Evolutionary conservation across 257 asterid species (phyloP).

Genomic region (Solanum paucissectum): DNA sequence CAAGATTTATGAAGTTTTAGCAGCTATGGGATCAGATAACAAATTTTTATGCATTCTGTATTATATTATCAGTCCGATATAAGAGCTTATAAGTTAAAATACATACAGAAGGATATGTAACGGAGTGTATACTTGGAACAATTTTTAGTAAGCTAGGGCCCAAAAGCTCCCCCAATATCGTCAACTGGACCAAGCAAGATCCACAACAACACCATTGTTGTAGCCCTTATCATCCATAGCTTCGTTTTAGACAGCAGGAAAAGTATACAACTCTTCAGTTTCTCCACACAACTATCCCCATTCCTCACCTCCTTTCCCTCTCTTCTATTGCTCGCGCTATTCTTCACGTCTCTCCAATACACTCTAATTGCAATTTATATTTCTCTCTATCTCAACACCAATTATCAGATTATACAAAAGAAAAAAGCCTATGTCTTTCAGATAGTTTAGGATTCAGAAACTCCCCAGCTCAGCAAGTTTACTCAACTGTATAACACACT

Average conservation of each 20-base stretch:
- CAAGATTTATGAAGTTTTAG: background rate
- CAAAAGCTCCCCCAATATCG: conserved; percentile 43
- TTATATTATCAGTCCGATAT: background rate
- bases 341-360: conserved; percentile 37
- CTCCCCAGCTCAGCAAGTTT: background rate
- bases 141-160: conserved; percentile 18
- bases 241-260: conserved; percentile 43
- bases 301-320: conserved; percentile 8
- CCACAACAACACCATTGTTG: conserved; percentile 38
- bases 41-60: background rate
- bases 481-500: background rate
- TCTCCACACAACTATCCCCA: conserved; percentile 68
- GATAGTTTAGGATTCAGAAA: background rate
- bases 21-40: background rate
- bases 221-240: conserved; percentile 39
- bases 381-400: background rate
- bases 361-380: background rate
- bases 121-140: background rate
- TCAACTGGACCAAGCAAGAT: conserved; percentile 40
- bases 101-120: background rate
- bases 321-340: conserved; percentile 24
- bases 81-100: background rate
- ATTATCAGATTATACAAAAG: background rate
- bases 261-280: conserved; percentile 46
- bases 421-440: background rate